phyloP scores from a whole-genome alignment of 164 flowering plant species.

The Berberis vulgaris region DNA sequence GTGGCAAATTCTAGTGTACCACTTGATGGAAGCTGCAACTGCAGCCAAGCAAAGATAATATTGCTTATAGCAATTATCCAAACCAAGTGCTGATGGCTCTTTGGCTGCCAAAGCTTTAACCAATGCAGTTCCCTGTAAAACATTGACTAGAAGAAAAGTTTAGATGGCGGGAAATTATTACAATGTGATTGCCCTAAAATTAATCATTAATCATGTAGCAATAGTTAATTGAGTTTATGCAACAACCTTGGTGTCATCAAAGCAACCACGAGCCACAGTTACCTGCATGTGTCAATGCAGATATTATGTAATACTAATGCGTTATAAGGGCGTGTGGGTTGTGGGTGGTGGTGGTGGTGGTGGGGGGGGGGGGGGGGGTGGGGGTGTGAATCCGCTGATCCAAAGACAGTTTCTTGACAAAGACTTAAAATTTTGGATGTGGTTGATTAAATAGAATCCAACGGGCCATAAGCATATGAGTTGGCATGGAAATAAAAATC shows the following conservation, averaged over 20 bases:
- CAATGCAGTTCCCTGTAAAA: slow-evolving; percentile 69
- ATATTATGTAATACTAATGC: background rate
- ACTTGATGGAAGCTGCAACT: slow-evolving; percentile 81
- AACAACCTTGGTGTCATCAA: slow-evolving; percentile 94
- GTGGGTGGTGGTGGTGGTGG: background rate
- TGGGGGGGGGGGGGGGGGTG: background rate
- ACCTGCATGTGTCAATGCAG: slow-evolving; percentile 35
- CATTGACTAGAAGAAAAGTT: slow-evolving; percentile 2
- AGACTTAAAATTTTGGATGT: no score
- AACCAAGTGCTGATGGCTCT: slow-evolving; percentile 95
- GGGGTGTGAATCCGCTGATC: no score
- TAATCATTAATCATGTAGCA: background rate
- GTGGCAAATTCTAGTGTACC: slow-evolving; percentile 37
- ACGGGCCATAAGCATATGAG: no score
- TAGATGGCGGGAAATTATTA: background rate
- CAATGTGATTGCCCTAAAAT: no score
- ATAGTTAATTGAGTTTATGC: background rate
- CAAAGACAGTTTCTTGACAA: no score
- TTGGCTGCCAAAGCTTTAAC: slow-evolving; percentile 73
- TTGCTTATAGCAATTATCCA: slow-evolving; percentile 92
- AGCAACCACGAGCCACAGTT: slow-evolving; percentile 79
- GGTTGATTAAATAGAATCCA: no score
- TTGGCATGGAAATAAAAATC: no score
- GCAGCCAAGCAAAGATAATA: slow-evolving; percentile 98
- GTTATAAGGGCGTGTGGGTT: background rate